Conservation (phyloP, 2,329 filamentous ascomycete species). For the Colletotrichum tropicale region DNA sequence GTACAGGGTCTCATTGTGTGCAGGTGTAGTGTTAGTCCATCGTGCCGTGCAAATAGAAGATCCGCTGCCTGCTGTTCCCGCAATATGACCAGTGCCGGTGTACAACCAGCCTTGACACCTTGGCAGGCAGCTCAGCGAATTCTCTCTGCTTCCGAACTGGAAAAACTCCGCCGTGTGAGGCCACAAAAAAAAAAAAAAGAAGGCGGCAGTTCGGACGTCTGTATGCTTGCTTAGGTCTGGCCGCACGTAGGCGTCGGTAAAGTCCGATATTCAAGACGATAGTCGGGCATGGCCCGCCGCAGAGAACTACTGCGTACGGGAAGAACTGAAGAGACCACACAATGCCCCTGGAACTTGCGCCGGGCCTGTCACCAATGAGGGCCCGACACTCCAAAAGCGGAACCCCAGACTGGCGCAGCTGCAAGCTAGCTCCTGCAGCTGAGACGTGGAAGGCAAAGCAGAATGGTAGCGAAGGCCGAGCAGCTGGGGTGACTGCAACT, state of each 20-base stretch:
- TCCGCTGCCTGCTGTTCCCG: neutral
- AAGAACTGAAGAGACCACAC: neutral
- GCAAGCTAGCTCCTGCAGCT: neutral
- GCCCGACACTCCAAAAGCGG: neutral
- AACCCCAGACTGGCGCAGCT: neutral
- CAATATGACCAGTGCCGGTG: neutral
- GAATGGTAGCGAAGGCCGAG: neutral
- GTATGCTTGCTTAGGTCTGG: neutral
- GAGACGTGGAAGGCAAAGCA: neutral
- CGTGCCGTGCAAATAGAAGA: neutral
- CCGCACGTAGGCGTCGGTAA: neutral
- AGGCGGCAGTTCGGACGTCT: neutral
- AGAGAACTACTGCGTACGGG: neutral
- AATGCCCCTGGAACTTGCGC: neutral
- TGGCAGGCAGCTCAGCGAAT: neutral
- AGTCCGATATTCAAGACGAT: neutral
- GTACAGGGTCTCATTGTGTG: neutral
- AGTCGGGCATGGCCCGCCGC: neutral
- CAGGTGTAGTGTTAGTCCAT: neutral
- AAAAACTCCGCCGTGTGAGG: neutral
- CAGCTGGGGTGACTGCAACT: neutral
- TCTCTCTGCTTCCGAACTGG: neutral
- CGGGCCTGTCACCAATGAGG: neutral
- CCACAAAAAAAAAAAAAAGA: neutral
- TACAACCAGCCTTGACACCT: neutral